phyloP scores from a whole-genome alignment of 345 rosid genomes.

The Zanthoxylum bungeanum region DNA sequence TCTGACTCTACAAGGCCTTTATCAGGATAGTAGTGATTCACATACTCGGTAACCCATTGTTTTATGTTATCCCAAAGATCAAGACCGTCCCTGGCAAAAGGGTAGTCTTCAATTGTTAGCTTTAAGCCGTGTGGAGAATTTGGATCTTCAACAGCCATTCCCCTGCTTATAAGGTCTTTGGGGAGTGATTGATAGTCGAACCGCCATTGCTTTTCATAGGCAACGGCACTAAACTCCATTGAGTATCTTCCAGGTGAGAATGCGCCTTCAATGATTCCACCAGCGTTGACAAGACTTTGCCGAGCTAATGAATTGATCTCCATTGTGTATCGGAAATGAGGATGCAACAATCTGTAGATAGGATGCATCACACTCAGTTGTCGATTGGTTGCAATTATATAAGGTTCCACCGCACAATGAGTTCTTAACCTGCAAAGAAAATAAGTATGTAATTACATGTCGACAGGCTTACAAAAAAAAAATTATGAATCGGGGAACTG shows the following conservation, averaged over 20 bases:
- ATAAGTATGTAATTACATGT: too few relatives aligned
- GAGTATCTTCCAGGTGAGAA: constrained; percentile 59
- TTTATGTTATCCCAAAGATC: constrained; percentile 42
- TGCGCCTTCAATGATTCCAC: constrained; percentile 57
- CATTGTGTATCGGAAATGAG: constrained; percentile 79
- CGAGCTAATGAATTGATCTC: constrained; percentile 74
- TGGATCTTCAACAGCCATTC: constrained; percentile 54
- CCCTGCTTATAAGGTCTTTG: constrained; percentile 53
- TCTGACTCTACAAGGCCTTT: constrained; percentile 20
- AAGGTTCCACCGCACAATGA: constrained; percentile 65
- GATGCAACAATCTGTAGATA: constrained; percentile 50
- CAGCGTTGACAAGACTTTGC: constrained; percentile 43
- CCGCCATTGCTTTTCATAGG: constrained; percentile 50
- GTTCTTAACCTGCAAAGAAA: constrained; percentile 55
- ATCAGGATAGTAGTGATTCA: constrained; percentile 17
- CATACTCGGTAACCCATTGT: constrained; percentile 40
- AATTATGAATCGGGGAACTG: too few relatives aligned
- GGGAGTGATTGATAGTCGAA: constrained; percentile 59
- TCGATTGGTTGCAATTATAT: constrained; percentile 64
- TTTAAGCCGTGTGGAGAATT: constrained; percentile 44
- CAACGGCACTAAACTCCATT: constrained; percentile 51
- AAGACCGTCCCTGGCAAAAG: constrained; percentile 59
- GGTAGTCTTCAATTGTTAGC: constrained; percentile 55
- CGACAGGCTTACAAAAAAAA: too few relatives aligned
- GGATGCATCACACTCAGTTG: constrained; percentile 79